Percentiles rank a stretch among this genome's conserved stretches.
phyloP scores from a whole-genome alignment of 2,329 filamentous ascomycete genomes.

The Fusarium subtropicale region DNA sequence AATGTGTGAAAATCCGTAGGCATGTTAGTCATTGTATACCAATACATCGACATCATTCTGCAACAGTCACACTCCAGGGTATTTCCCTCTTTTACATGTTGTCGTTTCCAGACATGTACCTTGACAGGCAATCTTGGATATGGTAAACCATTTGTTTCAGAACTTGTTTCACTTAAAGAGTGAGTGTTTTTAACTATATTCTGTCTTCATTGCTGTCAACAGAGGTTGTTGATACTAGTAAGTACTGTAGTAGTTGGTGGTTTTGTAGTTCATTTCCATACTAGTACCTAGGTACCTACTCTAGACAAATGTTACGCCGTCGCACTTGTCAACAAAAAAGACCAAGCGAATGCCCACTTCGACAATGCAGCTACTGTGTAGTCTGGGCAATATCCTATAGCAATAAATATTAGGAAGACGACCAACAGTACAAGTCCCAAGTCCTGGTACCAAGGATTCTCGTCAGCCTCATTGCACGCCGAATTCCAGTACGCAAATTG shows the following conservation, averaged over 20 bases:
- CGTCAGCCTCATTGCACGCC: too few relatives aligned
- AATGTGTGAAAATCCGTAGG: too few relatives aligned
- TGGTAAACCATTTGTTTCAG: not conserved
- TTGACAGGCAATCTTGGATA: constrained; percentile 49
- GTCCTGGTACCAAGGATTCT: not conserved
- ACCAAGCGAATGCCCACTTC: not conserved
- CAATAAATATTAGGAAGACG: too few relatives aligned
- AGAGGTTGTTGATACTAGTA: not conserved
- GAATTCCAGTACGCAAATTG: constrained; percentile 1
- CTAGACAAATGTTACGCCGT: not conserved
- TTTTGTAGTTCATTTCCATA: too few relatives aligned
- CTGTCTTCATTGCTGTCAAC: not conserved
- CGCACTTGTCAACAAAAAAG: constrained; percentile 18
- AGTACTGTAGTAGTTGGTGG: not conserved
- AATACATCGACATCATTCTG: constrained; percentile 24
- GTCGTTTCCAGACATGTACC: constrained; percentile 52
- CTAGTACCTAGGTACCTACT: too few relatives aligned
- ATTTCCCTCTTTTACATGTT: constrained; percentile 55
- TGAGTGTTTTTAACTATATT: not conserved
- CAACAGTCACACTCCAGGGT: constrained; percentile 59
- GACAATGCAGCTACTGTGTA: not conserved
- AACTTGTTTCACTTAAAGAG: not conserved
- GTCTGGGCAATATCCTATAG: not conserved
- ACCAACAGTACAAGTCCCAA: not conserved
- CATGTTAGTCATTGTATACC: not conserved